phyloP scores from a whole-genome alignment of 495 filamentous ascomycete species.

The Lepraria neglecta region DNA sequence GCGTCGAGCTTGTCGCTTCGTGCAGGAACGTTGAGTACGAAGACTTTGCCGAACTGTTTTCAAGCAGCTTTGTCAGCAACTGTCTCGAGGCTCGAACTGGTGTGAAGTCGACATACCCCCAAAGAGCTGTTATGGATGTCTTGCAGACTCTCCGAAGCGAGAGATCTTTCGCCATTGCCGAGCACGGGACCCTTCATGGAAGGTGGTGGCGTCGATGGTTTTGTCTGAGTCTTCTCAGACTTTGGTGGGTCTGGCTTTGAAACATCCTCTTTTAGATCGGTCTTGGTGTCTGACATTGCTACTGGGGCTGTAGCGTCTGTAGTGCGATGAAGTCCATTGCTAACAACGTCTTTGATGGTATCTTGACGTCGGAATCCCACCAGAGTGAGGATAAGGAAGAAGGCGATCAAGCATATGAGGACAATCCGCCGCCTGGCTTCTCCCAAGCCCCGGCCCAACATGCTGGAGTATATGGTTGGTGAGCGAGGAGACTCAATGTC shows the following conservation, averaged over 20 bases:
- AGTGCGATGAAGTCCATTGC: neutral
- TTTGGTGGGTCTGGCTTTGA: neutral
- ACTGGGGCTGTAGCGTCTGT: neutral
- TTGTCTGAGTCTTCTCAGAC: conserved; percentile 2
- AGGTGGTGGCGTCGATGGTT: neutral
- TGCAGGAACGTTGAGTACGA: conserved; percentile 55
- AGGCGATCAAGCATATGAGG: conserved; percentile 17
- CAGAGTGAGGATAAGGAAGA: conserved; percentile 15
- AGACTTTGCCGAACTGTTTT: conserved; percentile 52
- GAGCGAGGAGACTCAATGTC: conserved; percentile 19
- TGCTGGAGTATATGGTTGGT: conserved; percentile 9
- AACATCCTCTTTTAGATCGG: neutral
- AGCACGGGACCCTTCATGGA: conserved; percentile 11
- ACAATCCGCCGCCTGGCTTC: conserved; percentile 21
- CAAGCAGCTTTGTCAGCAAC: conserved; percentile 8
- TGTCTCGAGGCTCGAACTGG: neutral
- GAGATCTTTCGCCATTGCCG: conserved; percentile 13
- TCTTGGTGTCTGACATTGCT: neutral
- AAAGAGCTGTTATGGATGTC: conserved; percentile 21
- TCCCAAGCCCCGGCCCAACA: conserved; percentile 16
- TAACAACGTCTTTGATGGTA: conserved; percentile 14
- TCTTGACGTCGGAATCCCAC: conserved; percentile 22
- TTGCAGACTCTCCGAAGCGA: conserved; percentile 15
- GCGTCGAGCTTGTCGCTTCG: conserved; percentile 59
- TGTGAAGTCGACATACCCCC: conserved; percentile 3